Evolutionary conservation across 2,329 filamentous ascomycete species (phyloP), one percentile per base, ranked within the genome.

Genomic region (Pseudodiploospora longispora): DNA sequence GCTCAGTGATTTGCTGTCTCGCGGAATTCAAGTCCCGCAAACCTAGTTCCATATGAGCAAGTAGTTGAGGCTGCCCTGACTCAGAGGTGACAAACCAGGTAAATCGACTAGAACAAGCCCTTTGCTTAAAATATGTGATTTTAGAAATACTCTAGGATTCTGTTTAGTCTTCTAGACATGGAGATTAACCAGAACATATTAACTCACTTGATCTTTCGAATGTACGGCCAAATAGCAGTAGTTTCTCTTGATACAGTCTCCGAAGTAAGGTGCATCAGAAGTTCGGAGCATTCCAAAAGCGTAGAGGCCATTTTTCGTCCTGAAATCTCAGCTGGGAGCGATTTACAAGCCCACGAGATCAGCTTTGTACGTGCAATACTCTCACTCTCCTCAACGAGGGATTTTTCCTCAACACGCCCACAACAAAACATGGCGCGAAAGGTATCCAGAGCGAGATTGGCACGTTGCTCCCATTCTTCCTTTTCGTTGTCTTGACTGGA

Each of bases 61-160:
- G 28, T 1, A 31, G 2, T 3, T 9, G 1, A 27, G n/a, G 27
- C 19, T 19, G 19, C 19, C 2, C 19, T 27, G 27, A 4, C 12
- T 33, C 10, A 39, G 12, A 12, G 3, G 1, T 30, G 10, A 2
- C n/a, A 33, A 34, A 71, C 69, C 70, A 28, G 71, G 71, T 12
- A 75, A 62, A 46, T 75, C 71, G 0, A 70, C 70, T 6, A 75
- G 59, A 4, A 74, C 53, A 1, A 75, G 59, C 0, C 71, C 72
- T 42, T 65, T 69, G 44, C 68, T 71, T 6, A 75, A 52, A 12
- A 75, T 71, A 47, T 71, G 55, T 0, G 71, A 63, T 10, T 68
- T 66, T 8, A 66, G 48, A 35, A 58, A 68, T 0, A 75, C 68
- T 40, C 69, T 72, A 32, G 6, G 2, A 30, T 38, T 35, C 8